These are phyloP conservation scores for Scolecobasidium constrictum DNA, from an alignment of 2,329 filamentous ascomycete species.

Conservation along the genomic window DNA sequence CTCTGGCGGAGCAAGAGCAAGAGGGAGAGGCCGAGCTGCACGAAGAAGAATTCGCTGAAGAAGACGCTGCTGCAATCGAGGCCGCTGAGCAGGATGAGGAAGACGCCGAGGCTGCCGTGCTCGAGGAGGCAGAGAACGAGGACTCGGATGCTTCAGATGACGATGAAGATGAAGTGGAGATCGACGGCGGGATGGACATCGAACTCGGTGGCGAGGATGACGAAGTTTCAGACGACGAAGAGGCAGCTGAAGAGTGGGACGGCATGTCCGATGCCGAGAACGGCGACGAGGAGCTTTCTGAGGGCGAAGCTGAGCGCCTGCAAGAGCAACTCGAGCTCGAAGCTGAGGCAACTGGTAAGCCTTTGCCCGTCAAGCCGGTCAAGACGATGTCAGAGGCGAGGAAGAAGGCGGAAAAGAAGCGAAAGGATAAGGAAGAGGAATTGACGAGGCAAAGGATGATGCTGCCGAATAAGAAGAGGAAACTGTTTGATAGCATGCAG, in stretches of 20 bases:
- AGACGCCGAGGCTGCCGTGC: conserved; percentile 32
- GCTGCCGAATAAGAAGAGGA: conserved; percentile 95
- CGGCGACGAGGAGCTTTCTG: conserved; percentile 35
- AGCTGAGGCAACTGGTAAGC: conserved; percentile 68
- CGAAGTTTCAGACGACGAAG: conserved; percentile 35
- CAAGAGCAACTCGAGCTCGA: conserved; percentile 85
- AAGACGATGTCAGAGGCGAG: conserved; percentile 62
- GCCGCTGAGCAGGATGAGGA: conserved; percentile 29
- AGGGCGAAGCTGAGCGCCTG: conserved; percentile 49
- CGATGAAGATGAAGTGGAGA: conserved; percentile 31
- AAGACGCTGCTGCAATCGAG: conserved; percentile 18
- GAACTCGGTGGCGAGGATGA: conserved; percentile 27
- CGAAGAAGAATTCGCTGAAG: conserved; percentile 42
- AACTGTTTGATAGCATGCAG: conserved; percentile 94
- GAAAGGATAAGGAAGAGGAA: conserved; percentile 66
- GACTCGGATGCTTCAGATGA: conserved; percentile 20
- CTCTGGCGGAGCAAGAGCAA: conserved; percentile 77
- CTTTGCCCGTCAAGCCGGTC: conserved; percentile 42
- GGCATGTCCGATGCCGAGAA: conserved; percentile 32
- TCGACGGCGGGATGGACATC: conserved; percentile 38
- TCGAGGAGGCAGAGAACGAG: conserved; percentile 27
- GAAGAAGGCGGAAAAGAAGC: conserved; percentile 52
- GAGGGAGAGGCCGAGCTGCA: conserved; percentile 72
- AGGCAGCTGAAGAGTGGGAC: conserved; percentile 30
- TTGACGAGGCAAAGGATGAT: conserved; percentile 92